Evolutionary conservation across 306 rosid species (phyloP).

Genomic region (Arachis hypogaea): DNA sequence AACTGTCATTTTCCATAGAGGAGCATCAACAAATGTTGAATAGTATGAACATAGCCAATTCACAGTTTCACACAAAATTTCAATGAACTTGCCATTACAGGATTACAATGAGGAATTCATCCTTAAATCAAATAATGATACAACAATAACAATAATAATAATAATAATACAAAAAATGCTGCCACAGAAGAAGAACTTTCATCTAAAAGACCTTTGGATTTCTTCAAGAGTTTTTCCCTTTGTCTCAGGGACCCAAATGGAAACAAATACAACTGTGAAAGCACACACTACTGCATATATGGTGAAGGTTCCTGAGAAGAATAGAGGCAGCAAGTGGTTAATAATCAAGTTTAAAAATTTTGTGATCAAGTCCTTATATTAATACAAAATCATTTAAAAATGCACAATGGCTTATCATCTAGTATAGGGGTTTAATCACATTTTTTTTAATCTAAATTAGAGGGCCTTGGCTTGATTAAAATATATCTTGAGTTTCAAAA

Average conservation of each 20-base stretch:
- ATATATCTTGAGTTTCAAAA: too few species aligned
- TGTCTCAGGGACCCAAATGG: slow-evolving; percentile 90
- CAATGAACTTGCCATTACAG: background rate
- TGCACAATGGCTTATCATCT: too few species aligned
- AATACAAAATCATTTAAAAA: too few species aligned
- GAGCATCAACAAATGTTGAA: slow-evolving; percentile 3
- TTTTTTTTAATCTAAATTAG: too few species aligned
- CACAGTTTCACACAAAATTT: slow-evolving; percentile 8
- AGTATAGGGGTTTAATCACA: too few species aligned
- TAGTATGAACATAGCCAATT: background rate
- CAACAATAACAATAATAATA: background rate
- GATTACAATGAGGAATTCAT: slow-evolving; percentile 10
- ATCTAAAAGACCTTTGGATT: slow-evolving; percentile 87
- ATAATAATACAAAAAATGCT: slow-evolving; percentile 12
- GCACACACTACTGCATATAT: slow-evolving; percentile 67
- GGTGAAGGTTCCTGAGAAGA: slow-evolving; percentile 84
- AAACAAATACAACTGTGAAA: slow-evolving; percentile 64
- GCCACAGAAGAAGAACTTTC: slow-evolving; percentile 39
- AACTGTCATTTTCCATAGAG: slow-evolving; percentile 17
- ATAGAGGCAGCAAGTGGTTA: slow-evolving; percentile 37
- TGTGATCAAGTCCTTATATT: too few species aligned
- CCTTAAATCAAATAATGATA: slow-evolving; percentile 34
- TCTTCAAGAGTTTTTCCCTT: slow-evolving; percentile 94
- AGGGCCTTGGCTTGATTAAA: too few species aligned
- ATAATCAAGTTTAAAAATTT: background rate